phyloP scores from a whole-genome alignment of 148 eudicot genomes.

The Rhododendron vialii region DNA sequence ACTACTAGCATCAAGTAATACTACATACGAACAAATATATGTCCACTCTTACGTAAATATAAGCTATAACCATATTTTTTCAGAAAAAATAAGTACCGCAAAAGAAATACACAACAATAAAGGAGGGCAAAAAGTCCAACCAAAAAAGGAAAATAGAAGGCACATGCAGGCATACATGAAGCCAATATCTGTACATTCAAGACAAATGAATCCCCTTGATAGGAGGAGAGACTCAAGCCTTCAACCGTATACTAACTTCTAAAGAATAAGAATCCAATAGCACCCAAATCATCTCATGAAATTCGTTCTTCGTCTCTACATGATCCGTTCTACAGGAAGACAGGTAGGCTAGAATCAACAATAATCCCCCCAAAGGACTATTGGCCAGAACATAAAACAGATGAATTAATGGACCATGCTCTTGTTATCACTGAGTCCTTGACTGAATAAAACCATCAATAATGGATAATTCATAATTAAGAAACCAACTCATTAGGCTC shows the following conservation, averaged over 20 bases:
- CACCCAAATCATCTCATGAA: background rate
- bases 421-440: background rate
- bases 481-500: background rate
- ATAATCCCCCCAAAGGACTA: background rate
- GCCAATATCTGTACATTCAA: background rate
- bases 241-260: background rate
- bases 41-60: background rate
- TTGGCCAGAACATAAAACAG: background rate
- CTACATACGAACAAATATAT: background rate
- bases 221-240: background rate
- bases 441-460: background rate
- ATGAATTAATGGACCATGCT: background rate
- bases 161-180: background rate
- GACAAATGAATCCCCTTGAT: background rate
- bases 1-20: background rate
- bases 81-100: background rate
- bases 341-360: background rate
- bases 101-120: background rate
- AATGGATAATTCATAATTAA: background rate
- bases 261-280: background rate
- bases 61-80: background rate
- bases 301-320: background rate
- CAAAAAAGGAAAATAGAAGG: background rate
- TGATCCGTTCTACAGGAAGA: background rate
- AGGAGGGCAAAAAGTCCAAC: background rate